Evolutionary conservation across 2,329 filamentous ascomycete genomes (phyloP).

Genomic region (Colletotrichum costaricense): DNA sequence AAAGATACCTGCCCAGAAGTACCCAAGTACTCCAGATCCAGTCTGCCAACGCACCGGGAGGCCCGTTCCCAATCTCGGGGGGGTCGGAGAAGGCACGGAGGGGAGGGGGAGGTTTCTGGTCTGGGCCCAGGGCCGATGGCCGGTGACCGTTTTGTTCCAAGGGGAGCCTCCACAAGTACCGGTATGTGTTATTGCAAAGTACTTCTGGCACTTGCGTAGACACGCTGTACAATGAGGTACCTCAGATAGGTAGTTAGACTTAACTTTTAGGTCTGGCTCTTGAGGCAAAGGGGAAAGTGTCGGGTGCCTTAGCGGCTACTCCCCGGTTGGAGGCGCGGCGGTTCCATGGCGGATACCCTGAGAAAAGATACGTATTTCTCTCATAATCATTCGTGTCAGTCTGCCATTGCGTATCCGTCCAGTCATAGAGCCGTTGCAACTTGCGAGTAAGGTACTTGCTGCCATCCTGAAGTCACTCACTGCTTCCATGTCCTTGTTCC

Average conservation of each 20-base stretch:
- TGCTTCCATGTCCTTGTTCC: background rate
- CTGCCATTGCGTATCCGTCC: background rate
- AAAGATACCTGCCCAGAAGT: background rate
- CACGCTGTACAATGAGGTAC: background rate
- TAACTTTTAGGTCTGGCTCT: background rate
- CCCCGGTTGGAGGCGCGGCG: slow-evolving; percentile 18
- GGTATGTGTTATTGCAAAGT: background rate
- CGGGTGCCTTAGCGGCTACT: slow-evolving; percentile 6
- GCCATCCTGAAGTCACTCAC: no score
- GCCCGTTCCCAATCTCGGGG: slow-evolving; percentile 4
- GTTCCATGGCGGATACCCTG: background rate
- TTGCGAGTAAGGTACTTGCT: background rate
- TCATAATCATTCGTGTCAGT: background rate
- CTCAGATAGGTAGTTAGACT: background rate
- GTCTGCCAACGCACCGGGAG: slow-evolving; percentile 13
- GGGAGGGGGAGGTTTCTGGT: background rate
- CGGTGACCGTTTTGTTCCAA: slow-evolving; percentile 2
- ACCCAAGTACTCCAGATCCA: background rate
- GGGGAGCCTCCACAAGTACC: slow-evolving; percentile 6
- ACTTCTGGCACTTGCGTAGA: background rate
- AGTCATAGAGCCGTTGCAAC: background rate
- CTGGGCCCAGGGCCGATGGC: slow-evolving; percentile 4
- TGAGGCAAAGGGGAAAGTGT: slow-evolving; percentile 16
- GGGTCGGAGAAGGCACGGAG: slow-evolving; percentile 11
- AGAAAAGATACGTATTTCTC: slow-evolving; percentile 6